Evolutionary conservation across 371 early-diverging fungal species (phyloP).

Genomic region (Mucor circinelloides): DNA sequence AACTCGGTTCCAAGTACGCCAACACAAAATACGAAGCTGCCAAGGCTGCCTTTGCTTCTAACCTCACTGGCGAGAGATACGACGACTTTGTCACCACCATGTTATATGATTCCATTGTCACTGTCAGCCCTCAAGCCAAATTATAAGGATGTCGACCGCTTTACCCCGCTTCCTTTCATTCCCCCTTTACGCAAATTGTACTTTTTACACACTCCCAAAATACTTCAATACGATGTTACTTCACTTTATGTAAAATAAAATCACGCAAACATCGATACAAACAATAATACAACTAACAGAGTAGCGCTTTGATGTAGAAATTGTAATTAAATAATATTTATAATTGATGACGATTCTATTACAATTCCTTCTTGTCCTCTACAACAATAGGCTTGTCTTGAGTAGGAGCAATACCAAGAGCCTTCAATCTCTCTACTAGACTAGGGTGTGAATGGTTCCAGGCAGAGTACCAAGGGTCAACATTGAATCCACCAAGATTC

Average conservation of each 20-base stretch:
- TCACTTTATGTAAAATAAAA: not conserved
- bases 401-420: slow-evolving; percentile 57
- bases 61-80: slow-evolving; percentile 80
- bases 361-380: slow-evolving; percentile 31
- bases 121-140: slow-evolving; percentile 24
- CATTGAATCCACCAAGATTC: slow-evolving; percentile 89
- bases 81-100: slow-evolving; percentile 92
- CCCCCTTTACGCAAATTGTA: not conserved
- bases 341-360: not conserved
- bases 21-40: slow-evolving; percentile 77
- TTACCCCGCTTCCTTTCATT: not conserved
- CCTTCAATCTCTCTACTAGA: slow-evolving; percentile 85
- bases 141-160: slow-evolving; percentile 19
- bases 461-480: slow-evolving; percentile 91
- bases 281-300: no score
- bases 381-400: slow-evolving; percentile 43
- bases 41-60: slow-evolving; percentile 75
- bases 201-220: not conserved
- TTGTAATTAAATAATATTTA: not conserved
- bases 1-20: slow-evolving; percentile 65
- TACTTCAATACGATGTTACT: not conserved
- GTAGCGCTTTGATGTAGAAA: no score
- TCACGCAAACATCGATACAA: no score
- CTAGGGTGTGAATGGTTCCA: slow-evolving; percentile 96
- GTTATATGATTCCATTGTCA: slow-evolving; percentile 77